Evolutionary conservation across 2,329 filamentous ascomycete genomes (phyloP), one percentile per base, ranked within the genome.

Genomic region (Arthroderma sp.): DNA sequence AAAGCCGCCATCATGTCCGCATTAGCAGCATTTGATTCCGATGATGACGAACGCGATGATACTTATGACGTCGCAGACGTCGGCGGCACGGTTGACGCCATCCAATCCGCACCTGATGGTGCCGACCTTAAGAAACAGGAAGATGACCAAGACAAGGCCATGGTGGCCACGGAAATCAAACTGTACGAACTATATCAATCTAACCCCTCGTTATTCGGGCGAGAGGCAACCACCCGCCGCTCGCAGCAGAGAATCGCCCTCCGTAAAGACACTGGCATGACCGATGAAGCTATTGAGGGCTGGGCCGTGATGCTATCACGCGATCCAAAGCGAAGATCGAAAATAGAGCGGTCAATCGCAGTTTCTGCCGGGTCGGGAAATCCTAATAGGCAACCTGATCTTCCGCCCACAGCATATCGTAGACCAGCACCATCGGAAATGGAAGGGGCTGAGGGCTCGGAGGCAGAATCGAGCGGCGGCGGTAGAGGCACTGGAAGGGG

Each of bases 21-120:
- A 0, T 75, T 96, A 2, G 86, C 86, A 10, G 75, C 82, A 0
- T 95, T 96, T 53, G 88, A 96, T 65, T 82, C 82, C 0, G 89
- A 96, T 55, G 91, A 96, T 53, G 91, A 98, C 60, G 91, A 98
- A 66, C 78, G 87, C 32, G 91, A 98, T 61, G 91, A 98, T 61
- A 96, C 89, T 0, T 98, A 98, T 59, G 91, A 98, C 56, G 78
- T 82, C 1, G 86, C 80, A 41, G 91, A 96, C 57, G 86, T 96
- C 2, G 91, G 91, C 32, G 88, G 89, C 22, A 85, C 84, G 0
- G 80, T 95, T 3, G 87, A 94, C 54, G 39, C 42, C 29, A 6
- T 27, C 38, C 41, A 30, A 11, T 71, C 73, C 11, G 65, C 66
- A 4, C 61, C 60, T 3, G 71, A 74, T 39, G 62, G 75, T 4